A percentile compares a stretch with the other conserved stretches of the same genome.
Evolutionary conservation across 176 grass and related monocot genomes (phyloP).

Genomic region (Tillandsia leiboldiana): DNA sequence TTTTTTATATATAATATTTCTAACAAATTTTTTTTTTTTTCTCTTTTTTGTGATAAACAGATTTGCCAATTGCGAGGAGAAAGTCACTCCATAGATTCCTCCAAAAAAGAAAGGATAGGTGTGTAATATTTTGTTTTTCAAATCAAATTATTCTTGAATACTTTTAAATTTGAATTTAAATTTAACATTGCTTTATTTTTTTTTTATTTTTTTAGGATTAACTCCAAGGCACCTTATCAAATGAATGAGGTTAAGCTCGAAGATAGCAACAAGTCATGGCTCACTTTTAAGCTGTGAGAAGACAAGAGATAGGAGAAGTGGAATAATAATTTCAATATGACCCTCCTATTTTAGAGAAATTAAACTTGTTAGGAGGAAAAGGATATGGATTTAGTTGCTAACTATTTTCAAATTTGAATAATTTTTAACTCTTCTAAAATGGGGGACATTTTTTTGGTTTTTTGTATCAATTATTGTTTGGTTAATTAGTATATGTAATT

Average conservation of each 20-base stretch:
- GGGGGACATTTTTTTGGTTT: too few relatives aligned
- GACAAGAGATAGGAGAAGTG: too few relatives aligned
- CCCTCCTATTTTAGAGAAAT: too few relatives aligned
- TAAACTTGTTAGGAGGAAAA: too few relatives aligned
- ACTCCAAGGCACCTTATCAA: slow-evolving; percentile 12
- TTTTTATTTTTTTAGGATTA: not conserved
- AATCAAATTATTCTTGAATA: not conserved
- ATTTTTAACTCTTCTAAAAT: too few relatives aligned
- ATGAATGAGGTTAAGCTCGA: not conserved
- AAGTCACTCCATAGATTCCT: slow-evolving; percentile 20
- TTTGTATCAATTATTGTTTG: too few relatives aligned
- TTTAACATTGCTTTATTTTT: not conserved
- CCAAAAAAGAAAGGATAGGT: slow-evolving; percentile 26
- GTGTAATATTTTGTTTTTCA: not conserved
- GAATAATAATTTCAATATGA: too few relatives aligned
- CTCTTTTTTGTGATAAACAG: not conserved
- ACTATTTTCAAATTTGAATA: too few relatives aligned
- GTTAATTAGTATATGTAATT: too few relatives aligned
- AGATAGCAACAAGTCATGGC: not conserved
- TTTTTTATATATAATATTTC: not conserved
- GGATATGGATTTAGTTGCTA: too few relatives aligned
- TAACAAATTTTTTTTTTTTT: not conserved
- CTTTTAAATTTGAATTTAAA: not conserved
- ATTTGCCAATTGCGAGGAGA: slow-evolving; percentile 22
- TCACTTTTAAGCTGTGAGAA: not conserved